Conservation (phyloP, 768 basidiomycete genomes). For the Lyophyllum semitale region DNA sequence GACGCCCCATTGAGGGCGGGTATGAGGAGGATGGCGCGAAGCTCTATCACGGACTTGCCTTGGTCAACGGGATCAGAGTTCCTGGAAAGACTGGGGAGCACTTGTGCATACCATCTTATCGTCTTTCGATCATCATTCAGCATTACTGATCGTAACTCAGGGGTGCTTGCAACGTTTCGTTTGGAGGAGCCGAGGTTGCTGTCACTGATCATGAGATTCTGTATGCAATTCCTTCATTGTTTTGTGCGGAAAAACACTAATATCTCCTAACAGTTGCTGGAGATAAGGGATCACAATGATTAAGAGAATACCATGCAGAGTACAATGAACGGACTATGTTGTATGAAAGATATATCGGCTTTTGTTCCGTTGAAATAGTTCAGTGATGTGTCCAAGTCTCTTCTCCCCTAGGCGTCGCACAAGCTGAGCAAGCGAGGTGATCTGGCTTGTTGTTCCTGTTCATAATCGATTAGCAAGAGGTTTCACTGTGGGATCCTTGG, state of each 20-base stretch:
- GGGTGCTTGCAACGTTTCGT: slow-evolving; percentile 44
- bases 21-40: slow-evolving; percentile 70
- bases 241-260: background rate
- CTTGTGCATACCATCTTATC: slow-evolving; percentile 44
- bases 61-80: slow-evolving; percentile 53
- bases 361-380: background rate
- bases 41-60: slow-evolving; percentile 68
- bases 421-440: slow-evolving; percentile 65
- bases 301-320: slow-evolving; percentile 1
- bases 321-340: slow-evolving; percentile 9
- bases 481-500: background rate
- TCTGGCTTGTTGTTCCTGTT: slow-evolving; percentile 50
- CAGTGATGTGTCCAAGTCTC: slow-evolving; percentile 9
- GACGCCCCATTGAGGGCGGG: slow-evolving; percentile 68
- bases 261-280: slow-evolving; percentile 35
- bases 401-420: slow-evolving; percentile 51
- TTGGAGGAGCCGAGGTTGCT: slow-evolving; percentile 45
- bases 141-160: slow-evolving; percentile 26
- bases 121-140: slow-evolving; percentile 3
- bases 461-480: slow-evolving; percentile 9
- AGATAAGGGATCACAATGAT: slow-evolving; percentile 16
- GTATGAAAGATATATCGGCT: background rate
- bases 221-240: slow-evolving; percentile 32
- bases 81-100: slow-evolving; percentile 77
- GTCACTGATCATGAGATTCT: slow-evolving; percentile 48